A percentile compares a stretch with the other conserved stretches of the same genome.
These are phyloP conservation scores for Elsinoe arachidis DNA, from an alignment of 2,329 filamentous ascomycete genomes.

Conservation along the genomic window DNA sequence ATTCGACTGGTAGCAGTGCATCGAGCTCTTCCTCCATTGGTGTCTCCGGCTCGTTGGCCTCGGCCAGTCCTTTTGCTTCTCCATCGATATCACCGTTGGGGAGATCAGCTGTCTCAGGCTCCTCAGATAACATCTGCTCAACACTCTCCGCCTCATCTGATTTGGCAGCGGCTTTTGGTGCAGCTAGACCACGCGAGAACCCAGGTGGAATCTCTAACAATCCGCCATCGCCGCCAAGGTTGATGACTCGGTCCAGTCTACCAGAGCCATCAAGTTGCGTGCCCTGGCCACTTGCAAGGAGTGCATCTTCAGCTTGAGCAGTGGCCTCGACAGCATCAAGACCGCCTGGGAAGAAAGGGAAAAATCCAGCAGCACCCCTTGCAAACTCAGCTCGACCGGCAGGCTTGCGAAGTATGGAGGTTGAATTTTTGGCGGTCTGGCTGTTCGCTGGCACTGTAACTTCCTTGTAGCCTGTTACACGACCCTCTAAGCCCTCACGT, in stretches of 20 bases:
- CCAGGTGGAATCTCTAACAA: conserved; percentile 77
- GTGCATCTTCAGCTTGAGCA: conserved; percentile 72
- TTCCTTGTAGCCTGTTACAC: conserved; percentile 87
- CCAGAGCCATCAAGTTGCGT: conserved; percentile 34
- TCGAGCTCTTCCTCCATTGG: conserved; percentile 62
- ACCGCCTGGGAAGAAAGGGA: conserved; percentile 86
- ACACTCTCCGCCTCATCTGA: conserved; percentile 56
- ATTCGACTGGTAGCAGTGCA: conserved; percentile 80
- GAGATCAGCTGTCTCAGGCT: conserved; percentile 23
- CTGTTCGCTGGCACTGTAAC: conserved; percentile 85
- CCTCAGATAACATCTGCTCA: conserved; percentile 52
- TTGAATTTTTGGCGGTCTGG: conserved; percentile 90
- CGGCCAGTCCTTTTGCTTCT: conserved; percentile 27
- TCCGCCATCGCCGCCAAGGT: conserved; percentile 66
- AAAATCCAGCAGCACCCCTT: conserved; percentile 83
- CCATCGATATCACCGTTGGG: conserved; percentile 34
- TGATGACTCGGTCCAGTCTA: conserved; percentile 75
- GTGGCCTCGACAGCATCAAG: conserved; percentile 79
- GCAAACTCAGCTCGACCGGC: conserved; percentile 85
- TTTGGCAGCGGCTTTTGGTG: conserved; percentile 52
- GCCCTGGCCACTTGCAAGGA: conserved; percentile 32
- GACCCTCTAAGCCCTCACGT: conserved; percentile 81
- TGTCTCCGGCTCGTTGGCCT: conserved; percentile 28
- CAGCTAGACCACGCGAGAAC: conserved; percentile 66
- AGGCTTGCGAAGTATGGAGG: conserved; percentile 76